These are phyloP conservation scores for Flaveria floridana DNA, from an alignment of 140 eudicot species.

Conservation along the genomic window DNA sequence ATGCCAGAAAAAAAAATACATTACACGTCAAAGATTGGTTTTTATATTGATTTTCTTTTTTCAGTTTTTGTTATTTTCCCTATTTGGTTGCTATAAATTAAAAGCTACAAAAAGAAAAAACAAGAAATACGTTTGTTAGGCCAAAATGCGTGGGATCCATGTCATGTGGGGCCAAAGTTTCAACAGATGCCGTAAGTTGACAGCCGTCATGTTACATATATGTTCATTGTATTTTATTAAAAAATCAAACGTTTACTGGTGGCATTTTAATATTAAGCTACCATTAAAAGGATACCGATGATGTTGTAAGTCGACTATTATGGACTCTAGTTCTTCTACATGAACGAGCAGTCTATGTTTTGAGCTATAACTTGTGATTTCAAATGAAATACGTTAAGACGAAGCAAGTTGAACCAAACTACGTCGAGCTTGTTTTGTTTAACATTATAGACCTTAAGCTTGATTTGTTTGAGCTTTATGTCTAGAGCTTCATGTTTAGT, in stretches of 20 bases:
- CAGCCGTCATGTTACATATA: conserved; percentile 18
- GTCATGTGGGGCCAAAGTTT: conserved; percentile 9
- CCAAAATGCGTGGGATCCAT: conserved; percentile 25
- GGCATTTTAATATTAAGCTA: too few relatives aligned
- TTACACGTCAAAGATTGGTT: neutral
- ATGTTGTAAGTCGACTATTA: too few relatives aligned
- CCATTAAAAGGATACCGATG: too few relatives aligned
- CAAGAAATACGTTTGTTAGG: conserved; percentile 3
- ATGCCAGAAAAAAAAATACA: neutral
- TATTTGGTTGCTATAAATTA: neutral
- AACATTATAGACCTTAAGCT: too few relatives aligned
- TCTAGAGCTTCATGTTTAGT: too few relatives aligned
- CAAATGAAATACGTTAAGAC: too few relatives aligned
- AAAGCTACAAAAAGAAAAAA: neutral
- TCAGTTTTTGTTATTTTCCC: neutral
- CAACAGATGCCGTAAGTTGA: neutral
- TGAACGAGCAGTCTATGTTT: too few relatives aligned
- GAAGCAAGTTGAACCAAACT: too few relatives aligned
- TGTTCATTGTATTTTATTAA: neutral
- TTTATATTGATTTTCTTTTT: neutral
- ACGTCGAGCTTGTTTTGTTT: too few relatives aligned
- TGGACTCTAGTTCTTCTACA: too few relatives aligned
- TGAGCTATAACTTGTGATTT: too few relatives aligned
- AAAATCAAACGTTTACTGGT: neutral
- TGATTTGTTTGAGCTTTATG: too few relatives aligned